These are phyloP conservation scores for Lichtheimia corymbifera DNA, from an alignment of 371 early-diverging fungal genomes.

Conservation along the genomic window DNA sequence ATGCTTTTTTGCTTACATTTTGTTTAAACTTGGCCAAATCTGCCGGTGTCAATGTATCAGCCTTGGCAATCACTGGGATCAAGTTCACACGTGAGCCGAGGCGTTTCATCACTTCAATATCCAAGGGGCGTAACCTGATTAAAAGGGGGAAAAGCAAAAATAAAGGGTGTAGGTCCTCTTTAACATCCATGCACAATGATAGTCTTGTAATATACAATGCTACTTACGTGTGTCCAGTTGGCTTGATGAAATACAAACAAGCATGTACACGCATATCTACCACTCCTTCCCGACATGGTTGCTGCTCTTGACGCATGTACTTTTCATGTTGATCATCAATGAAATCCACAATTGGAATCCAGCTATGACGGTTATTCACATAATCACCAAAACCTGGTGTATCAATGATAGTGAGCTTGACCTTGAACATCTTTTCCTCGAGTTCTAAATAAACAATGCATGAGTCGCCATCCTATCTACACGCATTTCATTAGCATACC, in stretches of 20 bases:
- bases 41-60: slow-evolving; percentile 86
- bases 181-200: not conserved
- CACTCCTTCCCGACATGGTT: slow-evolving; percentile 74
- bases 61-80: slow-evolving; percentile 94
- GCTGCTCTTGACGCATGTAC: slow-evolving; percentile 85
- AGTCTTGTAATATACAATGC: not conserved
- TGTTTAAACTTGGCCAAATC: slow-evolving; percentile 85
- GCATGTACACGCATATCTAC: slow-evolving; percentile 92
- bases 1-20: slow-evolving; percentile 50
- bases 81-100: slow-evolving; percentile 84
- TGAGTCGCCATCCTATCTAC: no score
- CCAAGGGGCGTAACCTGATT: slow-evolving; percentile 71
- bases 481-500: slow-evolving; percentile 7
- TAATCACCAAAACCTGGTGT: slow-evolving; percentile 93
- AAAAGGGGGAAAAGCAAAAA: slow-evolving; percentile 8
- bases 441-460: slow-evolving; percentile 20
- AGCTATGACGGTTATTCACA: slow-evolving; percentile 88
- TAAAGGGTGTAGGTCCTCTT: not conserved
- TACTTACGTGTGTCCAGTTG: slow-evolving; percentile 84
- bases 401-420: slow-evolving; percentile 89
- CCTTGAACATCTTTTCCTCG: slow-evolving; percentile 72
- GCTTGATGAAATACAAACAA: slow-evolving; percentile 86
- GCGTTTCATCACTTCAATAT: slow-evolving; percentile 88
- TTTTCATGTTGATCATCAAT: slow-evolving; percentile 94
- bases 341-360: slow-evolving; percentile 96